These are phyloP conservation scores for Candida tetrigidarum DNA, from an alignment of 1,139 yeast genomes.

Conservation along the genomic window DNA sequence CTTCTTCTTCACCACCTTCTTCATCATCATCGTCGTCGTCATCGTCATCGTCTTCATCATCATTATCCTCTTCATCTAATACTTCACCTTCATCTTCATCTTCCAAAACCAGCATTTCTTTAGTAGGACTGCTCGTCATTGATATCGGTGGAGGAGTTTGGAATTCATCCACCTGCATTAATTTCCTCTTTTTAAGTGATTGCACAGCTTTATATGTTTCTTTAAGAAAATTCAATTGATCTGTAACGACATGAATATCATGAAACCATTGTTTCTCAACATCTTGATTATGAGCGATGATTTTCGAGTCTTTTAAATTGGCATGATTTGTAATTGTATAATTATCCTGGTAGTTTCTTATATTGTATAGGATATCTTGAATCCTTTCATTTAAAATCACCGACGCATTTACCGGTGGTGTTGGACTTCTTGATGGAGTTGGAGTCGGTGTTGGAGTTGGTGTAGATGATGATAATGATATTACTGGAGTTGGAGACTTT, in stretches of 20 bases:
- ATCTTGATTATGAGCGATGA: constrained; percentile 12
- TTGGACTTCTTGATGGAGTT: neutral
- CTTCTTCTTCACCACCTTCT: constrained; percentile 9
- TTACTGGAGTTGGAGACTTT: neutral
- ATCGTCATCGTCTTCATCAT: constrained; percentile 6
- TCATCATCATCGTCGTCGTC: constrained; percentile 5
- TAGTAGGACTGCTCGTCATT: constrained; percentile 2
- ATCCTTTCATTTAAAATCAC: constrained; percentile 1
- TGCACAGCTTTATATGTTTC: constrained; percentile 35
- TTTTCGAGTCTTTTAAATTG: neutral
- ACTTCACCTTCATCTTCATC: constrained; percentile 12
- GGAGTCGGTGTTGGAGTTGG: neutral
- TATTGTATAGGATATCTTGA: neutral
- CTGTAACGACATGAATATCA: constrained; percentile 29
- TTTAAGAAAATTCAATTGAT: constrained; percentile 32
- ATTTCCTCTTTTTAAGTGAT: constrained; percentile 24
- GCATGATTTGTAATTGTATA: neutral
- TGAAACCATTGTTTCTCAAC: constrained; percentile 29
- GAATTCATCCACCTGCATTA: neutral
- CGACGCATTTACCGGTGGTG: constrained; percentile 8
- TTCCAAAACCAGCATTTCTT: constrained; percentile 5
- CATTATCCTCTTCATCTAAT: constrained; percentile 11
- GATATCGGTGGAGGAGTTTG: neutral
- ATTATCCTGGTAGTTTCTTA: constrained; percentile 5
- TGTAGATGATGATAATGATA: too few species aligned